Evolutionary conservation across 352 stramenopile genomes (phyloP), one percentile per base, ranked within the genome.

Genomic region (Phytophthora capsici): DNA sequence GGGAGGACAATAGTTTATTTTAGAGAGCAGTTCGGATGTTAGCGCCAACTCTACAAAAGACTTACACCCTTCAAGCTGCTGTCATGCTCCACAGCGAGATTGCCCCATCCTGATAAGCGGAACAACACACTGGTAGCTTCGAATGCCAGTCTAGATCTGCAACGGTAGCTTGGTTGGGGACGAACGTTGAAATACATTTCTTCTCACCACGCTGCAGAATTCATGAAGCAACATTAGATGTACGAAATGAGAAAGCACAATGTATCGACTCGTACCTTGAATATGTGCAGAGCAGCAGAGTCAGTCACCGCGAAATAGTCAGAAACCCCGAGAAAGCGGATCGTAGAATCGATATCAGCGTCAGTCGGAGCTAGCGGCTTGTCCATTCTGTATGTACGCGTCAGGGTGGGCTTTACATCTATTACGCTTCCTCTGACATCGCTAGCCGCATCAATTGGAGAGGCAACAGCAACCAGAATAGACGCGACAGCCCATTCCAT

Each of bases 111-210:
- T 72, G 60, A 43, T 65, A 77, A 36, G 60, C 73, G 41, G 70
- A 78, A 37, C 75, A 80, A 37, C 66, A 76, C 19, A 80, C 49
- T 19, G 63, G 63, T 14, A 75, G 49, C 16, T 49, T 61, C 22
- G 73, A 70, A 49, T 84, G 73, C 63, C 69, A 80, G 43, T 84
- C 75, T n/a, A 82, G 40, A 63, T 84, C 69, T 14, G 61, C 48
- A 19, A 78, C 48, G 12, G 49, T 36, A 28, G 45, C 19, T 50
- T 73, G 57, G 34, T 75, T 69, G 23, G 74, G 75, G 49, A 76
- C 54, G 3, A 66, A 66, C 6, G 47, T 59, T 8, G 65, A 68
- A 6, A 77, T 47, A 13, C 50, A 41, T 30, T 41, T 34, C 17
- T 50, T 63, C 46, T 75, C 49, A 1, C 65, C 72, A 51, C 50